These are phyloP conservation scores for Candida tallmaniae DNA, from an alignment of 805 yeast species.

Conservation along the genomic window DNA sequence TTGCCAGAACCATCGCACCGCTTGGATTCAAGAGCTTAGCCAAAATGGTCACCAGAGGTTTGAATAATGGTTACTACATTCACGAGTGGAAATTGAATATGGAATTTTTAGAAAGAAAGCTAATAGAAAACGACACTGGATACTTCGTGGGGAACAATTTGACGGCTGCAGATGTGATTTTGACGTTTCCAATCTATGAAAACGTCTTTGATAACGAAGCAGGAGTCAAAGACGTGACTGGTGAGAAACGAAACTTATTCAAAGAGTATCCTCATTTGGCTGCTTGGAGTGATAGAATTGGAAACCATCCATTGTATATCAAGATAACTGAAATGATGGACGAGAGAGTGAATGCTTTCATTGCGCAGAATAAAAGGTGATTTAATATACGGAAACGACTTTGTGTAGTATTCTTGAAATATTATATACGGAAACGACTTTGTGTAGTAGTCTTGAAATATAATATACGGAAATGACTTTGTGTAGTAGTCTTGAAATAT, in stretches of 20 bases:
- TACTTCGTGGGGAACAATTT: conserved; percentile 34
- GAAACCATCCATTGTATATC: conserved; percentile 28
- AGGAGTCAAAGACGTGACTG: conserved; percentile 30
- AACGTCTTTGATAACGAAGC: conserved; percentile 33
- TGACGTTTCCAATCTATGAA: conserved; percentile 34
- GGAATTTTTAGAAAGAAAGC: conserved; percentile 24
- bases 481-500: no score
- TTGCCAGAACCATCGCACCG: conserved; percentile 42
- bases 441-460: no score
- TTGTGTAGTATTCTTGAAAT: no score
- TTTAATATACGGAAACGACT: no score
- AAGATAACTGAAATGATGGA: conserved; percentile 29
- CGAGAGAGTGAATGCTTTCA: conserved; percentile 17
- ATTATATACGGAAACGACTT: no score
- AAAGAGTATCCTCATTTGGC: conserved; percentile 32
- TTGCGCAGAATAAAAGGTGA: no score
- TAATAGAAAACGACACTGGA: conserved; percentile 24
- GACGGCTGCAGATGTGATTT: conserved; percentile 36
- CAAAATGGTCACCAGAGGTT: conserved; percentile 36
- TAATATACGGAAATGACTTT: no score
- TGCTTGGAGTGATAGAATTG: conserved; percentile 32
- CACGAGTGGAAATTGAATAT: conserved; percentile 41
- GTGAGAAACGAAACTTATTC: conserved; percentile 27
- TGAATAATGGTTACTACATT: conserved; percentile 45
- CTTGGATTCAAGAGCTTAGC: conserved; percentile 44